Conservation (phyloP, 345 rosid species). For the Salix udensis region DNA sequence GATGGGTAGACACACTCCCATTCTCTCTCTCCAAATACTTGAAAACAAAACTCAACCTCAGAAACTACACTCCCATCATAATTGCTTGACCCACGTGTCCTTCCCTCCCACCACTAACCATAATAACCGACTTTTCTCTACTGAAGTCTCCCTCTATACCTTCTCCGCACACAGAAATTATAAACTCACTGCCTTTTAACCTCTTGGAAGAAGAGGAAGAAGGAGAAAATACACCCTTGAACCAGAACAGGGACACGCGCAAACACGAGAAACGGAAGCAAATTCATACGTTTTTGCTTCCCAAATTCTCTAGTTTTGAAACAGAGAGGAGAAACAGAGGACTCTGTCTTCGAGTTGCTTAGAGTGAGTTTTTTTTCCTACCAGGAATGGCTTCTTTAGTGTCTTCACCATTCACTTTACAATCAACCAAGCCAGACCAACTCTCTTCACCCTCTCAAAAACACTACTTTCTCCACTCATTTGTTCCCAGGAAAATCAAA, state of each 20-base stretch:
- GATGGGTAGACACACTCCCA: constrained; percentile 9
- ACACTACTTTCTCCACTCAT: constrained; percentile 69
- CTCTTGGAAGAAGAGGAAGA: neutral
- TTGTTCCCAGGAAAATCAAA: constrained; percentile 45
- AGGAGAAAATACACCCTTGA: neutral
- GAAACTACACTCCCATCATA: constrained; percentile 16
- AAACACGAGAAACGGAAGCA: neutral
- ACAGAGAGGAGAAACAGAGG: constrained; percentile 18
- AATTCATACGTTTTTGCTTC: neutral
- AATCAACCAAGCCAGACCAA: constrained; percentile 58
- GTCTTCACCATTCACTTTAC: constrained; percentile 62
- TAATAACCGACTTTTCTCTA: constrained; percentile 31
- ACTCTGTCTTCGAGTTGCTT: constrained; percentile 17
- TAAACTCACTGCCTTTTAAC: constrained; percentile 12
- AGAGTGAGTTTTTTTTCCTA: neutral
- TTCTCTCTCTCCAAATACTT: constrained; percentile 9
- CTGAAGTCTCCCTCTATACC: constrained; percentile 9
- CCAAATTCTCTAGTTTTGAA: constrained; percentile 11
- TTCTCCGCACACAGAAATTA: constrained; percentile 7
- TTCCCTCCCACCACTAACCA: constrained; percentile 55
- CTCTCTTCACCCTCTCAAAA: constrained; percentile 73
- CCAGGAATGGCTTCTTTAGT: constrained; percentile 67
- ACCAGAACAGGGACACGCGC: neutral
- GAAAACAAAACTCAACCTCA: constrained; percentile 55
- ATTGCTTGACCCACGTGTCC: constrained; percentile 62